These are phyloP conservation scores for Crithidia acanthocephali DNA, from an alignment of 208 protist genomes.

Conservation along the genomic window DNA sequence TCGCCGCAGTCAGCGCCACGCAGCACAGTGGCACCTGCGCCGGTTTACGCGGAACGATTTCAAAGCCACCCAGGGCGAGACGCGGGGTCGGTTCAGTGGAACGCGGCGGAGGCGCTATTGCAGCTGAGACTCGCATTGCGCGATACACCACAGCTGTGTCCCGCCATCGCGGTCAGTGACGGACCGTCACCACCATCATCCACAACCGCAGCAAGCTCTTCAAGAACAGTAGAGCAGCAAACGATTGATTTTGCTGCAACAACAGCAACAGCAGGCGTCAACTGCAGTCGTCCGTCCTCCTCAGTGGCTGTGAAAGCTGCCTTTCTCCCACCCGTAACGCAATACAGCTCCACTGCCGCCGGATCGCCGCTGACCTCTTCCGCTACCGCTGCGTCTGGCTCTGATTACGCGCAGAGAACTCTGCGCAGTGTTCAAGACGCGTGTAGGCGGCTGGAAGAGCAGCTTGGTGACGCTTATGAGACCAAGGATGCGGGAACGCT, in stretches of 20 bases:
- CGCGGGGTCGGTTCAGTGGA: background rate
- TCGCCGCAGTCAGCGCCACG: background rate
- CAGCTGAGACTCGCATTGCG: conserved; percentile 14
- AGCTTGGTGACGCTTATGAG: background rate
- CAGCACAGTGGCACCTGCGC: background rate
- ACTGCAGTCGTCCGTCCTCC: background rate
- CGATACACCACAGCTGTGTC: background rate
- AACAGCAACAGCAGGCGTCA: too few relatives aligned
- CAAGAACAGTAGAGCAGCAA: too few relatives aligned
- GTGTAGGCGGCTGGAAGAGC: background rate
- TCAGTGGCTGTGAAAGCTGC: background rate
- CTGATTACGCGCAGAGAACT: conserved; percentile 2
- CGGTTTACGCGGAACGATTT: background rate
- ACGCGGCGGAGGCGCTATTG: conserved; percentile 7
- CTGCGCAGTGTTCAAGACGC: background rate
- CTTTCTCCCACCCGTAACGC: conserved; percentile 9
- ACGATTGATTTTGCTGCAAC: too few relatives aligned
- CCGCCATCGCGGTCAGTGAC: background rate
- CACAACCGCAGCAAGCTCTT: too few relatives aligned
- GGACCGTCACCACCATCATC: background rate
- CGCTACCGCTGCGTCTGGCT: too few relatives aligned
- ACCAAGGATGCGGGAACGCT: background rate
- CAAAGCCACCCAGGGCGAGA: background rate
- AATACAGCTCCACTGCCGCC: background rate
- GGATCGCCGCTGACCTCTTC: background rate